Base-by-base conservation (phyloP, 2,329 filamentous ascomycete genomes). In the Fusarium succisae region DNA sequence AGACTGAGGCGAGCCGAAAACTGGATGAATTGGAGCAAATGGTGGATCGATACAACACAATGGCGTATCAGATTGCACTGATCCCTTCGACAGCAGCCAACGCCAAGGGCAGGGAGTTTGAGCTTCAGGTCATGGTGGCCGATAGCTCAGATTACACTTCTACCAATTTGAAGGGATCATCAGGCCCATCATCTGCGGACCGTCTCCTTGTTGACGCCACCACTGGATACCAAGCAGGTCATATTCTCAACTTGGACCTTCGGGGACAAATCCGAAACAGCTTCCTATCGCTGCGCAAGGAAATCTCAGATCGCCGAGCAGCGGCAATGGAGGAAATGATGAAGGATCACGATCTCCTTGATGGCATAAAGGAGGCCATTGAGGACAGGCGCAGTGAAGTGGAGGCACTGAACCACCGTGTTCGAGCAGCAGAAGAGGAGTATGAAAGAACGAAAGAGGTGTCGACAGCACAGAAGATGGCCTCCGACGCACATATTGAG, bases 361-460 rank as follows among this genome's bases (percentile, higher is more conserved):
- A 98, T 81, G 94, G 93, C 76, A 96, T 98, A 81, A 96, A 96
- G 82, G 97, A 99, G 83, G 95, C 95, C 22, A 96, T 99, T 82
- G 95, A 98, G 80, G 96, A 99, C 83, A 98, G 98, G 85, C 90
- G 92, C 70, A 93, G 92, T 74, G 96, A 99, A 81, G 94, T 99
- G 24, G 96, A 98, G 81, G 93, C 94, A 8, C 87, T 99, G 22
- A 93, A 96, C 76, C 96, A 98, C 82, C 91, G 93, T 48, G 93
- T 97, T 51, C 91, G 94, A 39, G 94, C 94, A 24, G 95, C 96
- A 1, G 93, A 97, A 81, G 94, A 97, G 79, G 95, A 98, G 81
- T 97, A 98, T 80, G 95, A 98, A 79, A 95, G 94, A 83, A 95
- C 94, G 26, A 96, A 96, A 80, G 96, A 98, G 86, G 84, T 89